These are phyloP conservation scores for Linum trigynum DNA, from an alignment of 345 rosid genomes.

Conservation along the genomic window DNA sequence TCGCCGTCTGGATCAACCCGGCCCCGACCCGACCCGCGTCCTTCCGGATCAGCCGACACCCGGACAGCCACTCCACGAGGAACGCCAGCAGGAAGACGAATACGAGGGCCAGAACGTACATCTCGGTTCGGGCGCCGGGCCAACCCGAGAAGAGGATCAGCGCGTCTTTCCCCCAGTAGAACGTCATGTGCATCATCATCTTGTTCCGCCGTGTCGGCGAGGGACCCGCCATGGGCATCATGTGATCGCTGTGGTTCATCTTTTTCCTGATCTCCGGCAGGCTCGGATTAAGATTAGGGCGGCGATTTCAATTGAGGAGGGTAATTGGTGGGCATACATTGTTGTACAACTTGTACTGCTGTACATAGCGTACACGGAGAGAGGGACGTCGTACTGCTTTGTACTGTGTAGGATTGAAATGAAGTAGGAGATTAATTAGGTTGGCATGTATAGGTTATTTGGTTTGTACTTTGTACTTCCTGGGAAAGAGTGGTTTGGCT, in stretches of 20 bases:
- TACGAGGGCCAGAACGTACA: slow-evolving; percentile 19
- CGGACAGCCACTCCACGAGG: slow-evolving; percentile 32
- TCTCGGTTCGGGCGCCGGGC: slow-evolving; percentile 16
- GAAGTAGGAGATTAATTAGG: no score
- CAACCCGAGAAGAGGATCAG: slow-evolving; percentile 25
- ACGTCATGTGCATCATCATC: slow-evolving; percentile 16
- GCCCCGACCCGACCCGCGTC: slow-evolving; percentile 23
- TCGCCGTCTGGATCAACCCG: slow-evolving; percentile 37
- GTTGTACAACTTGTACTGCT: no score
- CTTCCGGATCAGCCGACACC: slow-evolving; percentile 22
- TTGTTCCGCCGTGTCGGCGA: neutral
- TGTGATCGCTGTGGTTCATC: neutral
- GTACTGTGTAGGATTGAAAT: no score
- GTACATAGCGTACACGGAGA: no score
- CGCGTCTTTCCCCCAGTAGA: slow-evolving; percentile 22
- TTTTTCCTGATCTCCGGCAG: no score
- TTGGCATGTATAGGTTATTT: no score
- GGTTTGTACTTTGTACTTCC: no score
- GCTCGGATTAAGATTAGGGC: no score
- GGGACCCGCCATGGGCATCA: neutral
- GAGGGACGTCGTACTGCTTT: no score
- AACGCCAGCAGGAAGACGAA: slow-evolving; percentile 28
- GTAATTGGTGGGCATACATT: no score
- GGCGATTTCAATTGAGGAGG: no score
- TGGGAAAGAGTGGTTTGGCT: no score